Evolutionary conservation across 2,329 filamentous ascomycete species (phyloP).

Genomic region (Aureobasidium sp.): DNA sequence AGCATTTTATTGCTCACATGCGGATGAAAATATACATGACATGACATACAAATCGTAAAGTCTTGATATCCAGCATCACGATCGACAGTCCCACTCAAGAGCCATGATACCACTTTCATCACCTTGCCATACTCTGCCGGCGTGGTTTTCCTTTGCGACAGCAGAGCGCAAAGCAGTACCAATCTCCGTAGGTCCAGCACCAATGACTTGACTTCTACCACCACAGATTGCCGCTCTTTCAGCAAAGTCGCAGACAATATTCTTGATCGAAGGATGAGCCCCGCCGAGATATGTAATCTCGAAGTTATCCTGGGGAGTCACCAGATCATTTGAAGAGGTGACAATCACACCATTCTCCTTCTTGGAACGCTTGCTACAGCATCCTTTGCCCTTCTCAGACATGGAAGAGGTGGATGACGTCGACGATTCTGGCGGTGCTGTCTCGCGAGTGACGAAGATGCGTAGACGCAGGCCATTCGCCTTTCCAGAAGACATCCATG

Average conservation of each 20-base stretch:
- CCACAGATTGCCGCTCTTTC: constrained; percentile 11
- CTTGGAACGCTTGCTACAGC: constrained; percentile 2
- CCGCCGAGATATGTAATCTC: constrained; percentile 9
- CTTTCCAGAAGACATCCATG: neutral
- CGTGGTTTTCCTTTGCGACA: constrained; percentile 13
- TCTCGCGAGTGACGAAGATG: constrained; percentile 17
- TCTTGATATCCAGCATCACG: neutral
- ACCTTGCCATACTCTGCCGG: constrained; percentile 16
- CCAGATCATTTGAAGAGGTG: constrained; percentile 1
- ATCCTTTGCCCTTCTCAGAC: constrained; percentile 2
- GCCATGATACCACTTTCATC: constrained; percentile 15
- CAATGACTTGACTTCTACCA: constrained; percentile 15
- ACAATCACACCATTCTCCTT: neutral
- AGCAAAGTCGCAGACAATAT: constrained; percentile 12
- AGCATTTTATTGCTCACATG: neutral
- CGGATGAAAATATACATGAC: neutral
- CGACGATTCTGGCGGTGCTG: neutral
- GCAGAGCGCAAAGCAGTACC: constrained; percentile 13
- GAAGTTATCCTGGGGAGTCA: neutral
- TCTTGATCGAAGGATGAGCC: constrained; percentile 13
- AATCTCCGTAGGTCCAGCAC: constrained; percentile 15
- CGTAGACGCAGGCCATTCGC: constrained; percentile 3
- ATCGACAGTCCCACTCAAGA: constrained; percentile 16
- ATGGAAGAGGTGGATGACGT: neutral
- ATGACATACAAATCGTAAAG: neutral